Evolutionary conservation across 2,329 filamentous ascomycete species (phyloP), one percentile per base, ranked within the genome.

Genomic region (Beauveria caledonica): DNA sequence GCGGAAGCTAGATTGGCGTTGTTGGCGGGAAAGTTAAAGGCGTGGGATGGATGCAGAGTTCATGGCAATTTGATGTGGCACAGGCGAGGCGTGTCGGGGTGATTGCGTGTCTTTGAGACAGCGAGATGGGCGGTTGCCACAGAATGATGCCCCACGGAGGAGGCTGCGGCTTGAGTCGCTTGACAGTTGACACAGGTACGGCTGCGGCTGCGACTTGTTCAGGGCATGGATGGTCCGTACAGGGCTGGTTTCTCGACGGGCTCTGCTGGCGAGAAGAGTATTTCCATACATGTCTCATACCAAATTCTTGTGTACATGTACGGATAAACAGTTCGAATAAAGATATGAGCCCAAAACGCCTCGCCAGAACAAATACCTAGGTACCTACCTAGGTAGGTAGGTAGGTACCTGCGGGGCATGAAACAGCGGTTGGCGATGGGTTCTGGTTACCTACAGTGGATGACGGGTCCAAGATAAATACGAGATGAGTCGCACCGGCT

Each of bases 31-130:
- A 48, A 8, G 5, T 39, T 3, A 39, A 25, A n/a, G 54, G 19
- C 54, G 42, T 10, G 21, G 29, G 29, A 50, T 19, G 23, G 33
- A 44, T 15, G 23, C 23, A 58, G 46, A 36, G 56, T 50, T 58
- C 36, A 58, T 49, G 25, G 21, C 36, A 58, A 58, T 58, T 58
- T 27, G 51, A 58, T 44, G 56, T 50, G 56, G 56, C 56, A 58
- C 46, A 58, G 40, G 15, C 39, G 55, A 48, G 54, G 44, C 54
- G 55, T 27, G 19, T 23, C 19, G 54, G 49, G 39, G 44, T 57
- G 46, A 58, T 58, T 58, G 55, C 55, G 56, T 58, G 56, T 58
- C 56, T 58, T 51, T 58, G 55, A 50, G 44, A 36, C 44, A 55
- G 52, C 45, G 23, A 33, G 40, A 45, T 56, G 53, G 52, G 29